Evolutionary conservation across 176 grass and related monocot species (phyloP), one percentile per base, ranked within the genome.

Genomic region (Aegilops longissima): DNA sequence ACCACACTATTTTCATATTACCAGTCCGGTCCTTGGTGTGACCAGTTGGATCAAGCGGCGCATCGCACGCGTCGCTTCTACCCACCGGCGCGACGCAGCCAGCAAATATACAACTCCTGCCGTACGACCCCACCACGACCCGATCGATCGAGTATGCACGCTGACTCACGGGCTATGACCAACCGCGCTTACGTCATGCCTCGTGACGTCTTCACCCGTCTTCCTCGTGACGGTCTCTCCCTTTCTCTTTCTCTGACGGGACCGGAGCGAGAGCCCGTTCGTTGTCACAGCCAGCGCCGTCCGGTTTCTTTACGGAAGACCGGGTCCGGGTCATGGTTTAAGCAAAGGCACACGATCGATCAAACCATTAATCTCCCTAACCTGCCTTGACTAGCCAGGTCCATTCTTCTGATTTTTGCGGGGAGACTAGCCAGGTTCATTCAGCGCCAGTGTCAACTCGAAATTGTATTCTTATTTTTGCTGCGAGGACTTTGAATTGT

Each of bases 121-220:
- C 72, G 73, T 76, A 76, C n/a, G 5, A 6, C 6, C 23, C 72
- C 39, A 31, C 25, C 16, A 76, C 73, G 71, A 73, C 21, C 23
- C 23, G 3, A 54, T 52, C 25, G 73, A 31, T 31, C 49, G 51
- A 18, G 0, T 76, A 54, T 75, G 38, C 16, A 24, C 40, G 42
- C 42, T 75, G 72, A 75, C 72, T 33, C 45, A 3, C 14, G 45
- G 8, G 16, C 29, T 6, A 20, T 76, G 73, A 76, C 73, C 16
- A 31, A 0, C 45, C 0, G 0, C 0, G 1, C 44, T 4, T 5
- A 76, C 73, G 45, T 76, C 73, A 76, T 1, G 24, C 0, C 0
- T 0, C 1, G 0, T 76, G 73, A 76, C 73, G 45, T 76, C 45
- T 31, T 2, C 8, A 2, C 3, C 24, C 44, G 0, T 30, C 42